A percentile compares a stretch with the other conserved stretches of the same genome.
Conservation (phyloP, 2,329 filamentous ascomycete species). For the Diaporthe sp. region DNA sequence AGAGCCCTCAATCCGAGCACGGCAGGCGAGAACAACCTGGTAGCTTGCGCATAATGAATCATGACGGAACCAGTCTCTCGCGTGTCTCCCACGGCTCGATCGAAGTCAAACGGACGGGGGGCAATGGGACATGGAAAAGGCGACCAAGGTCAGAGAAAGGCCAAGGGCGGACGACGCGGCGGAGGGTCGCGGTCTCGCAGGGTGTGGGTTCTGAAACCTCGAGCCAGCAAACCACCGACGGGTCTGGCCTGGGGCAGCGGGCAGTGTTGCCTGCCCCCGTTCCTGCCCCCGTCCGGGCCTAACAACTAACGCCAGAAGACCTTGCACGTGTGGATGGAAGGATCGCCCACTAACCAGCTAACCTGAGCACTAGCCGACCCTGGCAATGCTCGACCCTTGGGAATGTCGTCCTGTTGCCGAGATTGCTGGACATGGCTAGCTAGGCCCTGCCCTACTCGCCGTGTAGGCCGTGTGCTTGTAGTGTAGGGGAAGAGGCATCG, state of each 20-base stretch:
- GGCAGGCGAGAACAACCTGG: constrained; percentile 11
- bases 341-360: constrained; percentile 29
- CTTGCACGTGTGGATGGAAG: constrained; percentile 27
- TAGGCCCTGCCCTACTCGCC: neutral
- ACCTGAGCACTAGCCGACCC: constrained; percentile 31
- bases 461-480: neutral
- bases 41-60: constrained; percentile 26
- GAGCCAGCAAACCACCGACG: neutral
- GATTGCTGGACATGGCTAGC: constrained; percentile 29
- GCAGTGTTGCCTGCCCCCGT: constrained; percentile 12
- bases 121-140: neutral
- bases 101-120: neutral
- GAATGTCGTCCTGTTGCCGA: constrained; percentile 23
- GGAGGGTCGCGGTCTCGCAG: neutral
- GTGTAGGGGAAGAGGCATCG: neutral
- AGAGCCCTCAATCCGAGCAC: constrained; percentile 16
- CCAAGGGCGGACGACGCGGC: neutral
- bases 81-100: constrained; percentile 15
- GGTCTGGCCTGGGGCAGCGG: neutral
- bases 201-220: constrained; percentile 21
- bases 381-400: constrained; percentile 12
- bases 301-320: neutral
- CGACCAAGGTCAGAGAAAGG: neutral
- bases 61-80: constrained; percentile 25
- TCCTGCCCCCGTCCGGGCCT: neutral